A percentile compares a stretch with the other conserved stretches of the same genome.
phyloP scores from a whole-genome alignment of 805 yeast species.

The Candida taoyuanica region DNA sequence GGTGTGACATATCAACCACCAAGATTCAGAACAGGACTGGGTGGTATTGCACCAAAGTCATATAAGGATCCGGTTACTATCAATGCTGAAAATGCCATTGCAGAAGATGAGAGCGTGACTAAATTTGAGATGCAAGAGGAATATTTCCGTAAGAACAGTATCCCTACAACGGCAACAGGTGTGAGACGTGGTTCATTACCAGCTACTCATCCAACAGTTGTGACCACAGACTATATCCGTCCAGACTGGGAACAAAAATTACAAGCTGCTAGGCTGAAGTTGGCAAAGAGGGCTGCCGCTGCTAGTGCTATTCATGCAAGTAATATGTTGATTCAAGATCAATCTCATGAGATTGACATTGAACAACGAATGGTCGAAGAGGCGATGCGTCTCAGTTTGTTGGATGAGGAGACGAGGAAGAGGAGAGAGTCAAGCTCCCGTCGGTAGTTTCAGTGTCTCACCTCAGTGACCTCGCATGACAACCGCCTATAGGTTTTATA shows the following conservation, averaged over 20 bases:
- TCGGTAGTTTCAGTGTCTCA: slow-evolving; percentile 4
- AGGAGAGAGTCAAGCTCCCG: slow-evolving; percentile 26
- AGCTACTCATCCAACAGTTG: slow-evolving; percentile 62
- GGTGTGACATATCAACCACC: slow-evolving; percentile 81
- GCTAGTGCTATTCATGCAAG: slow-evolving; percentile 93
- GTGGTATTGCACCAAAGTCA: slow-evolving; percentile 47
- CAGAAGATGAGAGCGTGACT: slow-evolving; percentile 15
- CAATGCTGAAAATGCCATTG: slow-evolving; percentile 13
- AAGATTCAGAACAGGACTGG: slow-evolving; percentile 50
- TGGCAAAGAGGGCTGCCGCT: slow-evolving; percentile 86
- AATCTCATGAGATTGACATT: slow-evolving; percentile 33
- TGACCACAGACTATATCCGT: slow-evolving; percentile 76
- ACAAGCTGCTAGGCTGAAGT: slow-evolving; percentile 62
- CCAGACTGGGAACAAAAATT: slow-evolving; percentile 91
- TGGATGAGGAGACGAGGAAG: slow-evolving; percentile 61
- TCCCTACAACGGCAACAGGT: neutral
- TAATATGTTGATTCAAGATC: slow-evolving; percentile 50
- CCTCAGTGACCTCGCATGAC: too few relatives aligned
- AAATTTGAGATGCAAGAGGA: slow-evolving; percentile 16
- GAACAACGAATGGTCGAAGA: slow-evolving; percentile 82
- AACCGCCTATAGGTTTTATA: too few relatives aligned
- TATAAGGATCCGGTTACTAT: slow-evolving; percentile 24
- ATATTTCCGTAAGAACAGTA: slow-evolving; percentile 12
- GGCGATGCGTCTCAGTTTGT: slow-evolving; percentile 68
- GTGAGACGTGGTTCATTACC: slow-evolving; percentile 53